Evolutionary conservation across 192 early-diverging fungal species (phyloP), one percentile per base, ranked within the genome.

Genomic region (Gamsiella multidivaricata): DNA sequence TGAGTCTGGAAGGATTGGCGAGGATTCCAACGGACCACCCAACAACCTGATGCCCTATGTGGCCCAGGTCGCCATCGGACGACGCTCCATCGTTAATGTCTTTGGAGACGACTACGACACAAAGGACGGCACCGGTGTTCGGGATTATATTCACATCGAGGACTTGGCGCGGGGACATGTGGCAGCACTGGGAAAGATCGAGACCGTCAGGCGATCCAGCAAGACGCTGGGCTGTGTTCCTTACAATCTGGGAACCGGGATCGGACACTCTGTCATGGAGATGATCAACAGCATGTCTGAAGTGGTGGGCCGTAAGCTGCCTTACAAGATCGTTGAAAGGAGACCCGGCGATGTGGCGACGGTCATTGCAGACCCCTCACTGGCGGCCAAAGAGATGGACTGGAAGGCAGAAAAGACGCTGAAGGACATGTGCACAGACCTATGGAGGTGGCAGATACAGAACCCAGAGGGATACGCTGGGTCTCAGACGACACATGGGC

Each of bases 41-140:
- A 95, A 91, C 71, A 94, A 98, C 80, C 85, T 98, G 63, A 97
- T 98, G 88, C 97, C 97, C 33, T 88, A 92, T 59, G 81, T 98
- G 11, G 85, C 94, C 45, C 93, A 96, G 82, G 96, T 97, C 5
- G 93, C 94, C 10, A 65, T 95, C 33, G 96, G 96, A 52, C 91
- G 93, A 65, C 84, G 94, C 34, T 85, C 92, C 28, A 81, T 90
- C 60, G 83, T 97, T 36, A 91, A 87, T 51, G 89, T 98, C 31
- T 98, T 94, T 88, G 97, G 97, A 15, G 81, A 92, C 69, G 95
- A 98, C 80, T 98, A 97, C 79, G 85, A 91, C 25, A 97, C 96
- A 1, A 82, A 82, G 46, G 96, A 98, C 65, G 96, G 96, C 20
- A 96, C 95, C 17, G 86, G 76, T 61, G 89, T 98, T 10, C 87